Conservation (phyloP, 2,329 filamentous ascomycete genomes). For the Neobulgaria alba region DNA sequence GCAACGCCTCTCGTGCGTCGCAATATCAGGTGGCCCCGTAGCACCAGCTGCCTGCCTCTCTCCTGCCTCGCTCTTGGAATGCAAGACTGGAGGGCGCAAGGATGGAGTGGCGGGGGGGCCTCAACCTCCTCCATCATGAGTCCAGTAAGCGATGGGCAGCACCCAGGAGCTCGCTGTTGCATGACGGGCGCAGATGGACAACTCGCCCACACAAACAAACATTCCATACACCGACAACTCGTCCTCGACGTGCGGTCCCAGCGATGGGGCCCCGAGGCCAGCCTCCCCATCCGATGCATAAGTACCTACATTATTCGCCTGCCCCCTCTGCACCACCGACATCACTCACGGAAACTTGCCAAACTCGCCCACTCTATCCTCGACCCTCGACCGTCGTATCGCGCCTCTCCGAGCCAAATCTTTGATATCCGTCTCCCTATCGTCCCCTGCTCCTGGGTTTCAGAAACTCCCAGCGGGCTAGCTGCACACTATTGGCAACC, state of each 20-base stretch:
- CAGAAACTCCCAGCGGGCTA: background rate
- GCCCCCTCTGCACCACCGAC: background rate
- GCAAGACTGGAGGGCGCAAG: background rate
- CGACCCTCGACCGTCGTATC: background rate
- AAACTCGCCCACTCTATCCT: constrained; percentile 6
- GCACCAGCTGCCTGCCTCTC: background rate
- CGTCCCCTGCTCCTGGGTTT: background rate
- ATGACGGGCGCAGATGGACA: constrained; percentile 8
- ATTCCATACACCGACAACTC: background rate
- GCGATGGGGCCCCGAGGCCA: constrained; percentile 5
- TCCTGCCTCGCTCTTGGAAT: background rate
- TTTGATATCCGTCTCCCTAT: background rate
- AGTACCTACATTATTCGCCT: constrained; percentile 13
- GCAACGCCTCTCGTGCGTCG: background rate
- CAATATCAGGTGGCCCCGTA: background rate
- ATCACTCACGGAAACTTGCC: background rate
- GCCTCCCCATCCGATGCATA: constrained; percentile 14
- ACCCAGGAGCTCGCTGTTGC: background rate
- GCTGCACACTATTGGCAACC: background rate
- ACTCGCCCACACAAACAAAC: constrained; percentile 1
- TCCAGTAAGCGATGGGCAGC: background rate
- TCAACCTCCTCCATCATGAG: background rate
- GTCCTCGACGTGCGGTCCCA: background rate
- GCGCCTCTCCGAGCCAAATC: background rate
- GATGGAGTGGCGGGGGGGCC: background rate